phyloP scores from a whole-genome alignment of 192 early-diverging fungal species.

The Thamnidium elegans region DNA sequence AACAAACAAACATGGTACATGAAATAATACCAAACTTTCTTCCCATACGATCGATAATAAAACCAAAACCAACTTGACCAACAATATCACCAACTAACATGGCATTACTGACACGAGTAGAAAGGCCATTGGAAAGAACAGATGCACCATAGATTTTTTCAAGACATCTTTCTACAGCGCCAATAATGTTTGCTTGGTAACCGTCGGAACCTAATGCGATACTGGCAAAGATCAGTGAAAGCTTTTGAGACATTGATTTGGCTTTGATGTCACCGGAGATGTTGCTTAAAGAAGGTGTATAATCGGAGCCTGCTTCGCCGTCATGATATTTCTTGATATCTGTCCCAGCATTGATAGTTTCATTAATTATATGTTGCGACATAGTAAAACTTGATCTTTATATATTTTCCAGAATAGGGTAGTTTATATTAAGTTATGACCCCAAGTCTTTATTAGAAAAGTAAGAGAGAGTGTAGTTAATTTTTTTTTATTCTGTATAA shows the following conservation, averaged over 20 bases:
- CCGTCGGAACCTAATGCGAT: slow-evolving; percentile 47
- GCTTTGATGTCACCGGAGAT: no score
- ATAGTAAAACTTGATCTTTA: no score
- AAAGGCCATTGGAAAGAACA: slow-evolving; percentile 30
- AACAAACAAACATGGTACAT: slow-evolving; percentile 39
- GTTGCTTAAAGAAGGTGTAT: no score
- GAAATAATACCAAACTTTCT: slow-evolving; percentile 49
- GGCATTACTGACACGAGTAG: slow-evolving; percentile 44
- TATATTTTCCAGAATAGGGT: no score
- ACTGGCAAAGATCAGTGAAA: slow-evolving; percentile 26
- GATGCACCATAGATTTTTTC: slow-evolving; percentile 37
- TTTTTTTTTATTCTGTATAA: no score
- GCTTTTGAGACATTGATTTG: slow-evolving; percentile 5
- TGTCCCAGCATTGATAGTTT: no score
- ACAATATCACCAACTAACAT: slow-evolving; percentile 47
- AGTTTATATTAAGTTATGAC: no score
- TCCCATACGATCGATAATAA: slow-evolving; percentile 49
- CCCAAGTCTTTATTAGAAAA: no score
- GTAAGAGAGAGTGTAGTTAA: no score
- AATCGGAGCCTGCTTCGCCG: no score
- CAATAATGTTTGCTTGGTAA: slow-evolving; percentile 49
- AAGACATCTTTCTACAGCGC: slow-evolving; percentile 42
- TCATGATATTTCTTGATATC: no score
- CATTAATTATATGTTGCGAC: no score
- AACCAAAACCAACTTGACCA: slow-evolving; percentile 47